Conservation (phyloP, 192 early-diverging fungal species). For the Coemansia sp. region DNA sequence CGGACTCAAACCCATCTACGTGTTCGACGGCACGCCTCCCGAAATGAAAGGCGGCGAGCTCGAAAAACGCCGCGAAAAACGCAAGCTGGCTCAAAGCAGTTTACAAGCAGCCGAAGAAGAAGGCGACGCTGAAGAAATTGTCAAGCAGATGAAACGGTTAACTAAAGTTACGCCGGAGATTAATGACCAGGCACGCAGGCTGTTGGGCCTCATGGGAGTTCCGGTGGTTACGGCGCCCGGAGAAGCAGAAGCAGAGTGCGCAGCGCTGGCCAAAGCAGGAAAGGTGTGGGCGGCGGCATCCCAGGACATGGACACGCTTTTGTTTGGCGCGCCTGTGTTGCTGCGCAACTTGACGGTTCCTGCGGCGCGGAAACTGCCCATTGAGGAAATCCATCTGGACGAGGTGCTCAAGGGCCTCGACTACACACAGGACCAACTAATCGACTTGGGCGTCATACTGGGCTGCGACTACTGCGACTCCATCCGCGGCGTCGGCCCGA, state of each 20-base stretch:
- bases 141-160: conserved; percentile 82
- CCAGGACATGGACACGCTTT: conserved; percentile 98
- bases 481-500: conserved; percentile 90
- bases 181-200: conserved; percentile 84
- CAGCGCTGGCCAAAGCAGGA: conserved; percentile 80
- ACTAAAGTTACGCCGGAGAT: conserved; percentile 93
- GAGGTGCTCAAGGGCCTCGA: conserved; percentile 80
- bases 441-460: conserved; percentile 95
- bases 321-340: conserved; percentile 86
- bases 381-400: conserved; percentile 80
- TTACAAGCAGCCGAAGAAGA: conserved; percentile 72
- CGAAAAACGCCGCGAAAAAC: conserved; percentile 67
- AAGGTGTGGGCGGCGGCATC: conserved; percentile 94
- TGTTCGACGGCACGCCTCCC: conserved; percentile 98
- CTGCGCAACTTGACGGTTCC: conserved; percentile 91
- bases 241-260: conserved; percentile 98
- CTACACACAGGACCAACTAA: conserved; percentile 77
- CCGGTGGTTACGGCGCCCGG: conserved; percentile 92
- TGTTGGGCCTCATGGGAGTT: conserved; percentile 90
- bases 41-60: conserved; percentile 87
- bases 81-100: conserved; percentile 66
- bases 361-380: conserved; percentile 85
- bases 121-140: conserved; percentile 72
- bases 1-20: conserved; percentile 94
- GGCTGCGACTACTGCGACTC: conserved; percentile 98